A percentile compares a stretch with the other conserved stretches of the same genome.
Conservation (phyloP, 805 yeast genomes). For the Yamadazyma nakazawae region DNA sequence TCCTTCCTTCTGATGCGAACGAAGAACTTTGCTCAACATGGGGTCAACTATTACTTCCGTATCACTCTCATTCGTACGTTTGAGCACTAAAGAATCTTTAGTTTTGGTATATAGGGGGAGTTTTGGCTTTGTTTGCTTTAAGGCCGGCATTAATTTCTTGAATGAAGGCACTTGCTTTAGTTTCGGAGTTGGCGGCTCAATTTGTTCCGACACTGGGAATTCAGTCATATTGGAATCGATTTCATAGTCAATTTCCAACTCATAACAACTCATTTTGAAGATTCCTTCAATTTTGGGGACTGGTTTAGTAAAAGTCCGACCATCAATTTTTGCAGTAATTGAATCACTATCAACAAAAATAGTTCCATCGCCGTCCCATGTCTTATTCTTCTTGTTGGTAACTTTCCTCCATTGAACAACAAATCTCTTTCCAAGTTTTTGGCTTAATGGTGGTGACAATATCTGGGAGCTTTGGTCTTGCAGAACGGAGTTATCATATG, state of each 20-base stretch:
- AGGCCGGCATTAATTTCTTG: slow-evolving; percentile 4
- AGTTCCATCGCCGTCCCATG: slow-evolving; percentile 93
- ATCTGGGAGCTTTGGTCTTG: background rate
- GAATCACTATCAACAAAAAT: slow-evolving; percentile 29
- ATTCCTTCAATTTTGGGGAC: slow-evolving; percentile 11
- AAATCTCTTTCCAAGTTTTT: slow-evolving; percentile 9
- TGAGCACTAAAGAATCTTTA: slow-evolving; percentile 8
- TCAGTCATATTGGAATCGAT: slow-evolving; percentile 12
- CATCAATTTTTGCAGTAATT: slow-evolving; percentile 27
- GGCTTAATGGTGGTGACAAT: background rate
- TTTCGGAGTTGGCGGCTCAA: background rate
- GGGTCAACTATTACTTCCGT: slow-evolving; percentile 52
- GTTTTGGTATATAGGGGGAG: slow-evolving; percentile 1
- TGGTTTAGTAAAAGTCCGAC: slow-evolving; percentile 18
- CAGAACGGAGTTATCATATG: background rate
- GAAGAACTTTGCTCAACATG: slow-evolving; percentile 44
- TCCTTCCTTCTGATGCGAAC: slow-evolving; percentile 88
- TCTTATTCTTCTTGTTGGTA: slow-evolving; percentile 74
- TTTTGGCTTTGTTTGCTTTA: background rate
- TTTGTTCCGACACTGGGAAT: background rate
- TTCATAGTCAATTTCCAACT: slow-evolving; percentile 58
- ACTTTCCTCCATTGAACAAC: slow-evolving; percentile 66
- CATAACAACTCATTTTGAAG: slow-evolving; percentile 49
- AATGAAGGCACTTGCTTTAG: slow-evolving; percentile 2
- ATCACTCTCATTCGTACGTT: background rate